These are phyloP conservation scores for Suillus discolor DNA, from an alignment of 768 basidiomycete genomes.

Conservation along the genomic window DNA sequence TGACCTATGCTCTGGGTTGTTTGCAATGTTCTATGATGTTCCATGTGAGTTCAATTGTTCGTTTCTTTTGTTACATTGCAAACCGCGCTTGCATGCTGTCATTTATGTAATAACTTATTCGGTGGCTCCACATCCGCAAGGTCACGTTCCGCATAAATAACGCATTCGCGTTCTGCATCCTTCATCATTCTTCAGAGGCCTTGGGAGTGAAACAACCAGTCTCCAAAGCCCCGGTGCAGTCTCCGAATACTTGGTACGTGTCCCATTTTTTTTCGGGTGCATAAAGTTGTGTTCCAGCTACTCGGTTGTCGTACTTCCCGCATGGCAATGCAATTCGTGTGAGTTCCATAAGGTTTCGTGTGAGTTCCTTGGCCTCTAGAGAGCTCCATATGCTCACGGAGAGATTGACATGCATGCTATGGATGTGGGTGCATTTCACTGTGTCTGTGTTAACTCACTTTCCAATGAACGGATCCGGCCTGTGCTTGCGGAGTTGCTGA, in stretches of 20 bases:
- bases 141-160: conserved; percentile 4
- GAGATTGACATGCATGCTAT: background rate
- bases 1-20: background rate
- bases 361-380: background rate
- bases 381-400: background rate
- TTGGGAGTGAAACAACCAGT: conserved; percentile 2
- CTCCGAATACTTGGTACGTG: background rate
- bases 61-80: background rate
- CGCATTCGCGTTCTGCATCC: background rate
- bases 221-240: background rate
- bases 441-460: background rate
- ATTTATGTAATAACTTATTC: background rate
- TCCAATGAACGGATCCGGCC: background rate
- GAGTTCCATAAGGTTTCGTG: background rate
- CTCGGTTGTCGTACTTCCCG: background rate
- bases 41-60: background rate
- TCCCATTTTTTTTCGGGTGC: background rate
- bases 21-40: background rate
- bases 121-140: background rate
- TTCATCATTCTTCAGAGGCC: background rate
- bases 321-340: background rate
- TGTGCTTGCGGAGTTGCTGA: background rate
- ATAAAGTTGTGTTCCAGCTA: background rate
- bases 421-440: background rate
- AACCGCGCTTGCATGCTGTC: background rate